These are phyloP conservation scores for Decorospora gaudefroyi DNA, from an alignment of 2,329 filamentous ascomycete genomes.

Conservation along the genomic window DNA sequence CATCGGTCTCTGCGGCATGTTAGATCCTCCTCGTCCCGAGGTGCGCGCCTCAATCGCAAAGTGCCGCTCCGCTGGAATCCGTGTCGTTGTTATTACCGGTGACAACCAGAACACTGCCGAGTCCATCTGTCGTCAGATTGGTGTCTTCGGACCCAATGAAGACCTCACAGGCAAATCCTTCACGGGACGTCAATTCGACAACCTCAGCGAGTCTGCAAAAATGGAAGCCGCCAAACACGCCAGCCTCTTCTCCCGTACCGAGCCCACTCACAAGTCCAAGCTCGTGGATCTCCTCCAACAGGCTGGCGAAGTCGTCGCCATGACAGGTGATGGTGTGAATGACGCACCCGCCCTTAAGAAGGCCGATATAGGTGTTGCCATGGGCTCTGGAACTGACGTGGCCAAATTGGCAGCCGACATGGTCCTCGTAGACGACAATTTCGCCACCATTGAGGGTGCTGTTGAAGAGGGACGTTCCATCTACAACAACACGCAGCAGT, in stretches of 20 bases:
- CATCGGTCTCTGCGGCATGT: constrained; percentile 91
- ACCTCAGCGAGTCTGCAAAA: constrained; percentile 76
- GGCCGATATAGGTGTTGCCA: constrained; percentile 97
- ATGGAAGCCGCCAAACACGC: constrained; percentile 81
- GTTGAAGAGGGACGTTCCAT: constrained; percentile 97
- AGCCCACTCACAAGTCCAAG: constrained; percentile 96
- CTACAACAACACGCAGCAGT: constrained; percentile 99
- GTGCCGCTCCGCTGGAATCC: constrained; percentile 90
- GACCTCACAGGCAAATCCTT: constrained; percentile 89
- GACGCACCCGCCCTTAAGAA: constrained; percentile 98
- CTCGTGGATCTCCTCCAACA: constrained; percentile 95
- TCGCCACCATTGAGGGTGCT: constrained; percentile 93
- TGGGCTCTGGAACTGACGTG: constrained; percentile 97
- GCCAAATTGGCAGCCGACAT: constrained; percentile 96
- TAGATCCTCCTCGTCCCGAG: constrained; percentile 93
- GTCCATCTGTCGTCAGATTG: constrained; percentile 96
- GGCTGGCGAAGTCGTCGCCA: constrained; percentile 91
- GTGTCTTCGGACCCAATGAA: constrained; percentile 82
- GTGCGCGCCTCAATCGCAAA: constrained; percentile 83
- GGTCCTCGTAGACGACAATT: constrained; percentile 98
- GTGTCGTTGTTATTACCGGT: constrained; percentile 96
- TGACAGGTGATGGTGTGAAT: constrained; percentile 99
- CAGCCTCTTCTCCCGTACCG: constrained; percentile 92
- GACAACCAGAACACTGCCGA: constrained; percentile 98
- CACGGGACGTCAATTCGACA: constrained; percentile 93